phyloP scores from a whole-genome alignment of 2,329 filamentous ascomycete species.

The Penicillium decumbens region DNA sequence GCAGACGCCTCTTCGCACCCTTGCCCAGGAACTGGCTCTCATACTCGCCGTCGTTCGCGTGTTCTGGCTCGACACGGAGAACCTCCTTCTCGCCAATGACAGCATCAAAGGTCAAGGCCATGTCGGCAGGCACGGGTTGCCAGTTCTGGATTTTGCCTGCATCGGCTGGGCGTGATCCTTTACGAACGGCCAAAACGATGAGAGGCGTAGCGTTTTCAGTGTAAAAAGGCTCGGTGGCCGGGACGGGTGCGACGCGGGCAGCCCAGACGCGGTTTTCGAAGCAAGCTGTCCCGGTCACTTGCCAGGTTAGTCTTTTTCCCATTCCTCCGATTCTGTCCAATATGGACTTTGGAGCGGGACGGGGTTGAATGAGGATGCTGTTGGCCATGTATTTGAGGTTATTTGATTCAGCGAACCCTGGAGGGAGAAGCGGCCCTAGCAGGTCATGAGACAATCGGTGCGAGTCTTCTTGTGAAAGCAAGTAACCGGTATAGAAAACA shows the following conservation, averaged over 20 bases:
- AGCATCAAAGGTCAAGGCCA: conserved; percentile 73
- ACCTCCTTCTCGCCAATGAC: conserved; percentile 82
- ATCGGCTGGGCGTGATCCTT: conserved; percentile 71
- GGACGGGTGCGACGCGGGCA: conserved; percentile 68
- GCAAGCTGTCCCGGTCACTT: conserved; percentile 69
- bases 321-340: conserved; percentile 82
- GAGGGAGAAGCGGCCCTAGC: conserved; percentile 55
- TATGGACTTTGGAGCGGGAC: conserved; percentile 66
- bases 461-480: conserved; percentile 68
- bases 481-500: conserved; percentile 88
- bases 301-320: conserved; percentile 77
- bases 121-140: conserved; percentile 67
- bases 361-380: conserved; percentile 82
- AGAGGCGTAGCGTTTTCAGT: conserved; percentile 74
- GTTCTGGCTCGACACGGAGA: conserved; percentile 72
- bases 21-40: conserved; percentile 61
- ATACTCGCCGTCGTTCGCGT: conserved; percentile 57
- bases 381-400: conserved; percentile 81
- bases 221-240: conserved; percentile 62
- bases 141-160: conserved; percentile 77
- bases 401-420: conserved; percentile 55
- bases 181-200: conserved; percentile 75
- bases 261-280: conserved; percentile 85
- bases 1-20: conserved; percentile 53
- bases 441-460: conserved; percentile 64